Evolutionary conservation across 140 eudicot species (phyloP).

Genomic region (Senecio squalidus): DNA sequence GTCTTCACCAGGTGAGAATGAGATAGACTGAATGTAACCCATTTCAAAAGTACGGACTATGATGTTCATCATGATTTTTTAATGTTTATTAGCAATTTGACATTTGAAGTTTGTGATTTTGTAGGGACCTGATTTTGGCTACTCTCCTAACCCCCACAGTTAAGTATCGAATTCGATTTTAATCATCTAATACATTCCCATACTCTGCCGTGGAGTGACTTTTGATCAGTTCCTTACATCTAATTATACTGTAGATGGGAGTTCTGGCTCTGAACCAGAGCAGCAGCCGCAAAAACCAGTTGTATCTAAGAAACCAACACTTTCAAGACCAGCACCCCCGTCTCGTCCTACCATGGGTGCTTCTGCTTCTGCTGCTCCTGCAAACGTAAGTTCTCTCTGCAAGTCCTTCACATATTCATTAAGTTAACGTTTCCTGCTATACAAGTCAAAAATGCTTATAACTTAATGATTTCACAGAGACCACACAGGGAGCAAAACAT

Average conservation of each 20-base stretch:
- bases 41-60: background rate
- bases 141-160: slow-evolving; percentile 76
- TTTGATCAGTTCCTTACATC: slow-evolving; percentile 24
- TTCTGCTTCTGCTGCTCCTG: slow-evolving; percentile 56
- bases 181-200: slow-evolving; percentile 7
- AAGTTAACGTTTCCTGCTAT: no score
- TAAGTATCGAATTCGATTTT: slow-evolving; percentile 15
- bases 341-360: slow-evolving; percentile 26
- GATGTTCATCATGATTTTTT: background rate
- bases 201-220: slow-evolving; percentile 38
- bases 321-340: slow-evolving; percentile 36
- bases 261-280: slow-evolving; percentile 62
- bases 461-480: slow-evolving; percentile 44
- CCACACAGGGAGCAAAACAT: slow-evolving; percentile 44
- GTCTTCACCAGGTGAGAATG: slow-evolving; percentile 52
- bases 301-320: slow-evolving; percentile 45
- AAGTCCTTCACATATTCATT: slow-evolving; percentile 1
- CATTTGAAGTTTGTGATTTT: background rate
- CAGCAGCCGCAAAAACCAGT: slow-evolving; percentile 38
- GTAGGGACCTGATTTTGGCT: slow-evolving; percentile 82
- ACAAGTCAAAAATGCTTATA: background rate
- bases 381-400: slow-evolving; percentile 31
- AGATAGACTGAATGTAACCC: background rate
- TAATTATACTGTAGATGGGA: slow-evolving; percentile 33
- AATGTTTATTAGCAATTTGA: background rate